Percentiles rank a stretch among this genome's conserved stretches.
phyloP scores from a whole-genome alignment of 345 rosid species.

The Luvunga scandens region DNA sequence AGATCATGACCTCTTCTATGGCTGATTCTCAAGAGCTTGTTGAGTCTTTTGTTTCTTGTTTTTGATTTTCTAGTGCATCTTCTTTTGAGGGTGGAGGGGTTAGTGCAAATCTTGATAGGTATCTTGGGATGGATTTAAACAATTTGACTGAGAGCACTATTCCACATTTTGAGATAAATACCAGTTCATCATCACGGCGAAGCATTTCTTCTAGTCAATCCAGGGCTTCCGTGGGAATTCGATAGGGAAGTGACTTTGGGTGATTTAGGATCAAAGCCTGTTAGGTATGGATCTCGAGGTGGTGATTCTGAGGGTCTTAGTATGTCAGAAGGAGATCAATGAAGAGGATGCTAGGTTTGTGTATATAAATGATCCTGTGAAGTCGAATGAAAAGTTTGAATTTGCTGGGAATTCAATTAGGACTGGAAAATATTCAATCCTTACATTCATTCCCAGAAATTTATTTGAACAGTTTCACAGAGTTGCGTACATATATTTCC shows the following conservation, averaged over 20 bases:
- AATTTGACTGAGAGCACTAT: conserved; percentile 33
- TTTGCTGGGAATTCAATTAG: conserved; percentile 74
- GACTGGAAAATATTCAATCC: conserved; percentile 69
- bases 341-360: conserved; percentile 92
- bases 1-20: conserved; percentile 29
- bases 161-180: conserved; percentile 33
- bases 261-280: conserved; percentile 56
- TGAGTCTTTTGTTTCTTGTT: background rate
- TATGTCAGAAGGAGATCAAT: conserved; percentile 72
- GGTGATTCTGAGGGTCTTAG: conserved; percentile 61
- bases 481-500: conserved; percentile 90
- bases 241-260: conserved; percentile 47
- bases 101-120: conserved; percentile 8
- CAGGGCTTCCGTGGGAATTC: conserved; percentile 48
- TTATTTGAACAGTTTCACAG: conserved; percentile 96
- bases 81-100: background rate
- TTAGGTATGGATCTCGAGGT: conserved; percentile 65
- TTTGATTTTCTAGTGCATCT: conserved; percentile 10
- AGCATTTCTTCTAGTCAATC: conserved; percentile 62
- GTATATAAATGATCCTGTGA: conserved; percentile 63
- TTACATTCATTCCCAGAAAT: conserved; percentile 87
- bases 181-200: conserved; percentile 46
- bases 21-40: conserved; percentile 15
- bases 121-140: conserved; percentile 39
- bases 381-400: conserved; percentile 72